A percentile compares a stretch with the other conserved stretches of the same genome.
These are phyloP conservation scores for Testicularia cyperi DNA, from an alignment of 1,284 basidiomycete genomes.

Conservation along the genomic window DNA sequence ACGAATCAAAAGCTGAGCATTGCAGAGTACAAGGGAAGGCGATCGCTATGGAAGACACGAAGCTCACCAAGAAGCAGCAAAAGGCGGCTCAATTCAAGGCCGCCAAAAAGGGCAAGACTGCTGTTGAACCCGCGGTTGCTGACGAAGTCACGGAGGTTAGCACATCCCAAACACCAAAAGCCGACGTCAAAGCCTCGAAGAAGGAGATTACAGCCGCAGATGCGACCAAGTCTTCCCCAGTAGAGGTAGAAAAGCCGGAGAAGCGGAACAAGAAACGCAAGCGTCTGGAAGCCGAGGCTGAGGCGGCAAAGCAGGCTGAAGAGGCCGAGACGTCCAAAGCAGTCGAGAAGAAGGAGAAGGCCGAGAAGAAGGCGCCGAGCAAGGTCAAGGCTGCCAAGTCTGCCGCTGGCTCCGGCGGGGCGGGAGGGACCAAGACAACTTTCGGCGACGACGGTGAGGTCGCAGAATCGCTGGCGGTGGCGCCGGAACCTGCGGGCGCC, in stretches of 20 bases:
- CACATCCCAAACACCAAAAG: background rate
- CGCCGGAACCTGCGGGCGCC: background rate
- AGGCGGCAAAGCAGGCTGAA: background rate
- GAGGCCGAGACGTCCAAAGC: background rate
- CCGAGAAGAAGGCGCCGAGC: slow-evolving; percentile 3
- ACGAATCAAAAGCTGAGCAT: too few relatives aligned
- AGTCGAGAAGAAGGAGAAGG: slow-evolving; percentile 2
- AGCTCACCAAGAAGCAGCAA: slow-evolving; percentile 51
- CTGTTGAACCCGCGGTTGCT: slow-evolving; percentile 16
- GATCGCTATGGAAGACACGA: slow-evolving; percentile 16
- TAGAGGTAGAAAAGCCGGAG: slow-evolving; percentile 21
- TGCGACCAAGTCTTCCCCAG: too few relatives aligned
- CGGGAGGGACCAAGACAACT: slow-evolving; percentile 33
- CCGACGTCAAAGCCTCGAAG: background rate
- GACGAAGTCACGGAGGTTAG: slow-evolving; percentile 16
- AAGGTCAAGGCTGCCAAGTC: slow-evolving; percentile 3
- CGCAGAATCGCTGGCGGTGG: slow-evolving; percentile 9
- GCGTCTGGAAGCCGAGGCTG: slow-evolving; percentile 29
- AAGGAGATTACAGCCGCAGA: too few relatives aligned
- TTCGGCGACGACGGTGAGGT: slow-evolving; percentile 35
- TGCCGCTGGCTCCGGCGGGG: too few relatives aligned
- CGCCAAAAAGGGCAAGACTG: slow-evolving; percentile 28
- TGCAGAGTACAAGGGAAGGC: too few relatives aligned
- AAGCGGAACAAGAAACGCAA: slow-evolving; percentile 36
- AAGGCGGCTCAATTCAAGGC: slow-evolving; percentile 47